A percentile compares a stretch with the other conserved stretches of the same genome.
Evolutionary conservation across 1,284 basidiomycete genomes (phyloP).

Genomic region (Ceratobasidium sp.): DNA sequence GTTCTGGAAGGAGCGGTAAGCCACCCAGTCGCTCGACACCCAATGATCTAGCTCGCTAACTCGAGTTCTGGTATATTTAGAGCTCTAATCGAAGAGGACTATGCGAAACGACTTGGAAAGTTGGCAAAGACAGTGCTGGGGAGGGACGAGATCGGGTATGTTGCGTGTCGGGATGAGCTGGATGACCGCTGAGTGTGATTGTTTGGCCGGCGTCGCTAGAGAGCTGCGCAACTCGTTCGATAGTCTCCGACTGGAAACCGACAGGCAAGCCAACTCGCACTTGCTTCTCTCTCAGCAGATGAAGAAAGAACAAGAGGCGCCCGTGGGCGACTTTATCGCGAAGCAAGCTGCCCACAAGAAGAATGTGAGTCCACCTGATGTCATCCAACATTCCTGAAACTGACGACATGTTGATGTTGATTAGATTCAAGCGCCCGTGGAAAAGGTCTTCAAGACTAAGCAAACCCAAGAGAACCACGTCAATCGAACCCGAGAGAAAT

Average conservation of each 20-base stretch:
- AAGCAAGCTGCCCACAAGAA: constrained; percentile 82
- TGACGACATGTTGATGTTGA: constrained; percentile 16
- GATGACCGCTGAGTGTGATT: neutral
- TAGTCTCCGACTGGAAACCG: constrained; percentile 83
- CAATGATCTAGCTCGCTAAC: constrained; percentile 2
- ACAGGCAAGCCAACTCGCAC: constrained; percentile 80
- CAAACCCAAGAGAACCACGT: constrained; percentile 86
- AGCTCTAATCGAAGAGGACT: constrained; percentile 92
- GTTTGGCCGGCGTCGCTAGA: constrained; percentile 56
- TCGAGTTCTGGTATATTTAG: constrained; percentile 55
- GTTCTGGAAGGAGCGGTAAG: constrained; percentile 91
- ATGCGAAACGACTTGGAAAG: constrained; percentile 87
- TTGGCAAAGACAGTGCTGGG: constrained; percentile 83
- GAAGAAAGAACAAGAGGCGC: constrained; percentile 79
- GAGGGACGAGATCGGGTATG: constrained; percentile 90
- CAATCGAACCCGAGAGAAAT: constrained; percentile 85
- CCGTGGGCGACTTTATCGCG: constrained; percentile 69
- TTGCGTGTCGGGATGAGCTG: constrained; percentile 44
- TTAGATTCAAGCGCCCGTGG: constrained; percentile 73
- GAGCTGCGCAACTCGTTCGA: constrained; percentile 83
- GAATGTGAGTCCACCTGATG: constrained; percentile 52
- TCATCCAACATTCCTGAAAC: constrained; percentile 15
- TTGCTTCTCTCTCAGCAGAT: constrained; percentile 77
- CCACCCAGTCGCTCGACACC: constrained; percentile 26
- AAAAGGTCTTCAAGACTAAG: constrained; percentile 89